Percentiles rank a stretch among this genome's conserved stretches.
These are phyloP conservation scores for Diplodia corticola DNA, from an alignment of 2,329 filamentous ascomycete genomes.

Conservation along the genomic window DNA sequence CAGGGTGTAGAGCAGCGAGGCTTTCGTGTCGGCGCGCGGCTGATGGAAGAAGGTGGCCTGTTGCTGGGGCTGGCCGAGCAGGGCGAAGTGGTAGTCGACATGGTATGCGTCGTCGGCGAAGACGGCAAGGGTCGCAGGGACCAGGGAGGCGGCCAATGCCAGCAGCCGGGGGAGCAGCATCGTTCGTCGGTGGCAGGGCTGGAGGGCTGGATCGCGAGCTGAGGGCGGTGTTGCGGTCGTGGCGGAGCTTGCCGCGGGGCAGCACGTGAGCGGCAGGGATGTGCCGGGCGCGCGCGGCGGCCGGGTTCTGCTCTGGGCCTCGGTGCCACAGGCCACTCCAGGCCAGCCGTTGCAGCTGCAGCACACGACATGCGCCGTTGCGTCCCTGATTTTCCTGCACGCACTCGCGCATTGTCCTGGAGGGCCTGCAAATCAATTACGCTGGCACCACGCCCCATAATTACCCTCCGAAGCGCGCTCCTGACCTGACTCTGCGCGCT, in stretches of 20 bases:
- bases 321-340: not conserved
- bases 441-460: conserved; percentile 11
- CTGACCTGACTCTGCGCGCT: not conserved
- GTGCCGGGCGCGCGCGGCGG: not conserved
- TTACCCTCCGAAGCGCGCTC: not conserved
- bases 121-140: conserved; percentile 63
- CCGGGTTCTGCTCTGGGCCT: not conserved
- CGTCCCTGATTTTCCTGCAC: conserved; percentile 18
- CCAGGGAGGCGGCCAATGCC: conserved; percentile 45
- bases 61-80: conserved; percentile 78
- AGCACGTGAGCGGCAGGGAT: conserved; percentile 14
- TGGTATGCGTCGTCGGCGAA: conserved; percentile 89
- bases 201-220: conserved; percentile 11
- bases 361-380: conserved; percentile 18
- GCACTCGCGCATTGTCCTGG: conserved; percentile 1
- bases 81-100: conserved; percentile 88
- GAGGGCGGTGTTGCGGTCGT: conserved; percentile 7
- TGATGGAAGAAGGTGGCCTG: conserved; percentile 94
- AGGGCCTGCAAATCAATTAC: conserved; percentile 7
- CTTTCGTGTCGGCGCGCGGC: conserved; percentile 76
- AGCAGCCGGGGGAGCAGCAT: conserved; percentile 42
- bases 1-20: conserved; percentile 86
- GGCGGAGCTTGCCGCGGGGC: conserved; percentile 7
- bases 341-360: conserved; percentile 11
- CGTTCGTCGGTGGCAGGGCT: conserved; percentile 26